Base-by-base conservation (phyloP, 345 rosid species). In the Aethionema arabicum region DNA sequence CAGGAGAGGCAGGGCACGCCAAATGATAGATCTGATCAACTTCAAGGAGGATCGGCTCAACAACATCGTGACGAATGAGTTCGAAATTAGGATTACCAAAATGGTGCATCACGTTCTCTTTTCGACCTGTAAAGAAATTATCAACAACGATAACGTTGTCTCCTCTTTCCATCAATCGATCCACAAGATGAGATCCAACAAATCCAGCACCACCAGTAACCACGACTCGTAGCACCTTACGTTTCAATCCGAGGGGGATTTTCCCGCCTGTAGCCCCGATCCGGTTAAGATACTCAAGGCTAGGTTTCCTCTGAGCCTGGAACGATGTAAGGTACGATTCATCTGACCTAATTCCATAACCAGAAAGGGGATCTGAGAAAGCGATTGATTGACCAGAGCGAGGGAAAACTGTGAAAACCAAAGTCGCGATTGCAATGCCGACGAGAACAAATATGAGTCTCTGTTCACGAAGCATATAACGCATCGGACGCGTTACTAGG, bases 1-100 rank as follows among this genome's bases (percentile, higher is more conserved):
- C 96, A 31, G 93, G 96, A 3, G 96, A 84, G 9, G 93, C 93
- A 44, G 96, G 96, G 63, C 96, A 88, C 33, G 96, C 93, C 73
- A 85, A 61, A 56, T 88, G 96, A 67, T 88, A 88, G 85, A 88
- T 88, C 86, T 86, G 96, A 76, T 88, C 96, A 30, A 88, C 93
- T 66, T 88, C 96, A 27, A 88, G 68, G 2, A 88, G 80, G 36
- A 88, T 82, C 2, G 96, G 93, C 65, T 86, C 90, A 0, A 88
- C 96, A 0, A 86, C 93, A 63, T 88, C 93, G 57, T 86, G 96
- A 5, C 91, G 62, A 5, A 89, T 86, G 9, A 89, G 81, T 72
- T 89, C 96, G 33, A 89, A 86, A 79, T 74, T 77, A 3, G 86
- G 85, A 58, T 89, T 86, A 32, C 89, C 86, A 12, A 86, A 79